phyloP scores from a whole-genome alignment of 306 rosid genomes.

The Adenanthera pavonina region DNA sequence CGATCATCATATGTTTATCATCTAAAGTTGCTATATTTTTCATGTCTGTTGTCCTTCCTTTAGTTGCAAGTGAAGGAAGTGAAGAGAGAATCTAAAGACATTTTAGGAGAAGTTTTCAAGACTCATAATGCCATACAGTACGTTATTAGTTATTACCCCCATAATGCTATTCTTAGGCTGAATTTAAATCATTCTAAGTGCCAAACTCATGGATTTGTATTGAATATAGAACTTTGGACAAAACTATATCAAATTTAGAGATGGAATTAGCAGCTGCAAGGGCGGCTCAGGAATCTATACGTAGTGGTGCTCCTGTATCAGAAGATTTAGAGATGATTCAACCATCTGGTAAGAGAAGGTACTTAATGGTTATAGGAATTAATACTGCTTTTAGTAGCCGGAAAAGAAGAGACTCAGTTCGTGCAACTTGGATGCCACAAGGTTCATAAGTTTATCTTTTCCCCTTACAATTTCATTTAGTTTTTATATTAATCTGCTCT shows the following conservation, averaged over 20 bases:
- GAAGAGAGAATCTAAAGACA: slow-evolving; percentile 63
- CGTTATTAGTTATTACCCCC: slow-evolving; percentile 43
- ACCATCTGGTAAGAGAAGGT: slow-evolving; percentile 67
- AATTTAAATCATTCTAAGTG: slow-evolving; percentile 21
- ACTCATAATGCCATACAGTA: slow-evolving; percentile 83
- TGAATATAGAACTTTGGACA: slow-evolving; percentile 74
- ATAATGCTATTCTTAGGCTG: slow-evolving; percentile 28
- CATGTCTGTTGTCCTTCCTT: slow-evolving; percentile 39
- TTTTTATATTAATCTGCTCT: not conserved
- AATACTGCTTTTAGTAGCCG: slow-evolving; percentile 99
- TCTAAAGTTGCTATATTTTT: slow-evolving; percentile 8
- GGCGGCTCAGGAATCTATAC: slow-evolving; percentile 81
- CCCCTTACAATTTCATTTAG: slow-evolving; percentile 14
- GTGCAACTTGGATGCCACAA: slow-evolving; percentile 97
- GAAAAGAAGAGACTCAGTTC: slow-evolving; percentile 95
- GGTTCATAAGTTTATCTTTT: slow-evolving; percentile 52
- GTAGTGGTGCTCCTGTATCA: slow-evolving; percentile 72
- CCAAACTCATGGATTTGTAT: slow-evolving; percentile 9
- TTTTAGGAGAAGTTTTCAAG: slow-evolving; percentile 65
- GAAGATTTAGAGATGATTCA: slow-evolving; percentile 55
- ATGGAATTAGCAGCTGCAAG: slow-evolving; percentile 95
- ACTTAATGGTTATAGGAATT: slow-evolving; percentile 89
- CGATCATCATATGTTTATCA: slow-evolving; percentile 9
- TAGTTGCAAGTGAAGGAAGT: slow-evolving; percentile 82
- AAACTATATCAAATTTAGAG: slow-evolving; percentile 92